phyloP scores from a whole-genome alignment of 495 filamentous ascomycete genomes.

The Penicillium parvum region DNA sequence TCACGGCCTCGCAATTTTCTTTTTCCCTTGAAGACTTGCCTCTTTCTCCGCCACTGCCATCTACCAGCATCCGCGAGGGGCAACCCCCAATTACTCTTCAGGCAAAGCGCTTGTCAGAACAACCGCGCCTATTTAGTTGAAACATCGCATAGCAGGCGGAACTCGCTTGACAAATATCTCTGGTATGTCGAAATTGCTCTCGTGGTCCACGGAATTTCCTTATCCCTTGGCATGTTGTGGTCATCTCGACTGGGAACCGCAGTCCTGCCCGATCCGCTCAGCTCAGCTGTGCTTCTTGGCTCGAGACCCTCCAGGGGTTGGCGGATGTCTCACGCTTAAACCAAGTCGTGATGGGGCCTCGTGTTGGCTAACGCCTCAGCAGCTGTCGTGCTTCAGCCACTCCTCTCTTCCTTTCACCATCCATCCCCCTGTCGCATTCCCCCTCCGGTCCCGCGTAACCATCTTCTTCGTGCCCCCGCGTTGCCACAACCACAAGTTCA shows the following conservation, averaged over 20 bases:
- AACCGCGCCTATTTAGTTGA: slow-evolving; percentile 28
- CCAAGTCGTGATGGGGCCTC: background rate
- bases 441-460: slow-evolving; percentile 18
- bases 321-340: slow-evolving; percentile 24
- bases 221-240: slow-evolving; percentile 7
- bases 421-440: slow-evolving; percentile 23
- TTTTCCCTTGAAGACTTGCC: background rate
- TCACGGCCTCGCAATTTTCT: background rate
- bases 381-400: slow-evolving; percentile 21
- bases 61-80: slow-evolving; percentile 23
- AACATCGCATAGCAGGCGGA: slow-evolving; percentile 16
- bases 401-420: slow-evolving; percentile 17
- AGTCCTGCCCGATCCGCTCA: slow-evolving; percentile 2
- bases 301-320: background rate
- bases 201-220: too few species aligned
- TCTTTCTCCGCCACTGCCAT: background rate
- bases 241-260: slow-evolving; percentile 8
- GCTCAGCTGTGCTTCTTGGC: slow-evolving; percentile 8
- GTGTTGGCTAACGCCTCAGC: slow-evolving; percentile 10
- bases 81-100: slow-evolving; percentile 16
- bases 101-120: slow-evolving; percentile 24
- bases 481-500: background rate
- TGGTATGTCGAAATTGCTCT: slow-evolving; percentile 13
- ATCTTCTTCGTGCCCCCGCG: background rate
- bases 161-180: background rate